phyloP scores from a whole-genome alignment of 306 rosid species.

The Hippophae tibetana region DNA sequence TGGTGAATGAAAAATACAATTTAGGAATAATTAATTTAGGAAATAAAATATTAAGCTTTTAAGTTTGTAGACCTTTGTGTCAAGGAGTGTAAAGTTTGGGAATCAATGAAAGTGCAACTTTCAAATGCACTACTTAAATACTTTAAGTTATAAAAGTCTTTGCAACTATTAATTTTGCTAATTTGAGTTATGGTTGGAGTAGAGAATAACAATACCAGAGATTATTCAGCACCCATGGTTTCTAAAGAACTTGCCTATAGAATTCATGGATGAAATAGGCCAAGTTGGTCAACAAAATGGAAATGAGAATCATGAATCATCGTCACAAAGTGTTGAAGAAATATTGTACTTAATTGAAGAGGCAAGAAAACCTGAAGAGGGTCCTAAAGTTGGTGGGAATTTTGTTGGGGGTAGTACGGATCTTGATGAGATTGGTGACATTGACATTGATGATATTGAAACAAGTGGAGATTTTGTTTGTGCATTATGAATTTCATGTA shows the following conservation, averaged over 20 bases:
- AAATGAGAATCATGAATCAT: neutral
- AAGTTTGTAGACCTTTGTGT: no score
- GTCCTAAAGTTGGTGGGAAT: slow-evolving; percentile 31
- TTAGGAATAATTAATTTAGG: no score
- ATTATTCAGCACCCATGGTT: slow-evolving; percentile 72
- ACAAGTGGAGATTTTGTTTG: slow-evolving; percentile 38
- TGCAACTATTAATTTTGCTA: neutral
- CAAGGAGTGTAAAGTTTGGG: no score
- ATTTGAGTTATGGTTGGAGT: slow-evolving; percentile 17
- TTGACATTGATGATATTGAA: slow-evolving; percentile 36
- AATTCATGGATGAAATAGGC: slow-evolving; percentile 45
- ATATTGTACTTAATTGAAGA: slow-evolving; percentile 52
- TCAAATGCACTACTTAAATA: neutral
- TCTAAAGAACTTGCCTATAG: slow-evolving; percentile 56
- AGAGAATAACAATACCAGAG: slow-evolving; percentile 75
- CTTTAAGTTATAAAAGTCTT: neutral
- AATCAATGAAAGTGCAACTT: no score
- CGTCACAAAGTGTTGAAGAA: slow-evolving; percentile 64
- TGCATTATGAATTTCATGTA: slow-evolving; percentile 21
- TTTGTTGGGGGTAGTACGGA: slow-evolving; percentile 54
- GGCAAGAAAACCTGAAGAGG: slow-evolving; percentile 38
- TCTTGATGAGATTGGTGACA: slow-evolving; percentile 68
- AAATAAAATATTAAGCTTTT: no score
- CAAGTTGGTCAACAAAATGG: slow-evolving; percentile 38
- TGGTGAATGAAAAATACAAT: no score